Conservation (phyloP, 2,329 filamentous ascomycete genomes). For the Cryphonectria naterciae region DNA sequence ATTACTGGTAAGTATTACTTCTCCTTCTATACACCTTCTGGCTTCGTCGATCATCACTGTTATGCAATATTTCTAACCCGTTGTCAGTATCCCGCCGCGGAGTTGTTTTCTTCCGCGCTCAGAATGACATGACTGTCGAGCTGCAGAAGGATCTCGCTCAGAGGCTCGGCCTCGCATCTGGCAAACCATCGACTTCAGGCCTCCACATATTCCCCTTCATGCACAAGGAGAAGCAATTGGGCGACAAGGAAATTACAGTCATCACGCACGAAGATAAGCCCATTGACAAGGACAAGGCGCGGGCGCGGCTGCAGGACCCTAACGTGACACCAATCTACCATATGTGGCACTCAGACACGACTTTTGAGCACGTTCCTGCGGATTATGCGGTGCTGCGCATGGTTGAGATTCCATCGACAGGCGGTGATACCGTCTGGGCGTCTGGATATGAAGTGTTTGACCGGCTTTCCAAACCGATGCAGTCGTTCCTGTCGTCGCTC, state of each 20-base stretch:
- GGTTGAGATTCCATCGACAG: slow-evolving; percentile 54
- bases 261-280: too few relatives aligned
- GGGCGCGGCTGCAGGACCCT: too few relatives aligned
- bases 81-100: slow-evolving; percentile 66
- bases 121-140: slow-evolving; percentile 63
- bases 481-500: slow-evolving; percentile 61
- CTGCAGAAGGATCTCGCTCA: slow-evolving; percentile 69
- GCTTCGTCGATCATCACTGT: too few relatives aligned
- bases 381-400: slow-evolving; percentile 65
- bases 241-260: slow-evolving; percentile 60
- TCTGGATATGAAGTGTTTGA: slow-evolving; percentile 71
- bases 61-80: too few relatives aligned
- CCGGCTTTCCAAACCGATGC: slow-evolving; percentile 59
- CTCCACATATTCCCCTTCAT: slow-evolving; percentile 65
- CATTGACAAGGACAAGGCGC: too few relatives aligned
- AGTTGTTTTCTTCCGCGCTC: slow-evolving; percentile 71
- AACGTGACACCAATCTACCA: slow-evolving; percentile 42
- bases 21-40: too few relatives aligned
- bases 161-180: slow-evolving; percentile 49
- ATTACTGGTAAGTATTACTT: slow-evolving; percentile 53
- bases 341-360: slow-evolving; percentile 67
- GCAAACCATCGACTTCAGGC: slow-evolving; percentile 48
- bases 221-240: slow-evolving; percentile 57
- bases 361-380: slow-evolving; percentile 65
- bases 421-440: slow-evolving; percentile 66